Evolutionary conservation across 257 asterid genomes (phyloP), one percentile per base, ranked within the genome.

Genomic region (Lycium barbarum): DNA sequence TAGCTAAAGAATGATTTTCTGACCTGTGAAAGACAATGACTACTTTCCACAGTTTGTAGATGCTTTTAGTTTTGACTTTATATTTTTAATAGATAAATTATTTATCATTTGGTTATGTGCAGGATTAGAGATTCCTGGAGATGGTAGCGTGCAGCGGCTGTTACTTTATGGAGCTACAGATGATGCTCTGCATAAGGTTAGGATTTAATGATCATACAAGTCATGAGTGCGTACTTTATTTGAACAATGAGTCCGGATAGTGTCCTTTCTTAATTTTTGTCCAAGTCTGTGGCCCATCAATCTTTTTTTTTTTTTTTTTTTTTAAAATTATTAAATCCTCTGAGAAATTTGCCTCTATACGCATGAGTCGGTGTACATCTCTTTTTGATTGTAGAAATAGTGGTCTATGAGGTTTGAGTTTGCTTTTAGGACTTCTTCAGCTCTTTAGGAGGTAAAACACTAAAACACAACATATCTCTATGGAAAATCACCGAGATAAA

Each of bases 91-190:
- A 5, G 47, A 49, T 74, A 22, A 22, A 10, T 0, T 74, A 49
- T 74, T 74, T 74, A 49, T 74, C 61, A 6, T 49, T 74, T 49
- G 81, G 81, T 49, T 22, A 12, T 49, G 62, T 49, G 43, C 94
- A 97, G 98, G 96, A 82, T 91, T 92, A 89, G 93, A 90, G 86
- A 91, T 95, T 88, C 94, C 98, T 36, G 90, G 84, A 70, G 96
- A 90, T 86, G 91, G 84, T 78, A 88, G 84, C 84, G 85, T 87
- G 47, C 93, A 89, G 84, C 89, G 90, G 62, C 85, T 84, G 51
- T 85, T 95, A 88, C 91, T 93, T 83, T 84, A 85, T 89, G 90
- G 94, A 9, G 95, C 86, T 88, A 93, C 91, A 17, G 98, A 95
- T 90, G 92, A 93, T 83, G 95, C 92, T 85, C 89, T 97, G 54